These are phyloP conservation scores for Collybia sordida DNA, from an alignment of 768 basidiomycete genomes.

Conservation along the genomic window DNA sequence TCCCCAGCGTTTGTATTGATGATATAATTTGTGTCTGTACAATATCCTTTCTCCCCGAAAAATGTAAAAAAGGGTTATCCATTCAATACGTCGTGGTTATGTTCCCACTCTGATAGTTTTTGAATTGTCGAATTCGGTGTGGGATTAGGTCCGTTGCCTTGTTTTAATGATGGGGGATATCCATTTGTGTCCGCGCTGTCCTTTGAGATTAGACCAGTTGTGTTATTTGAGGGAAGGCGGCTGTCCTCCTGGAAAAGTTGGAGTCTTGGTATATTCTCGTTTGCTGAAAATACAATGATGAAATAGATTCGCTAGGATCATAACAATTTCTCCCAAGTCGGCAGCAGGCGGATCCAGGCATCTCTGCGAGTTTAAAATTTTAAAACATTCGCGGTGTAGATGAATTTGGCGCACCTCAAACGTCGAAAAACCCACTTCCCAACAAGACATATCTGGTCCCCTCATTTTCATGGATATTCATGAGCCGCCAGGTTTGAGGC, in stretches of 20 bases:
- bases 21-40: too few species aligned
- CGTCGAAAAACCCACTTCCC: conserved; percentile 92
- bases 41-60: too few species aligned
- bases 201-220: not conserved
- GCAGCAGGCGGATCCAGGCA: conserved; percentile 83
- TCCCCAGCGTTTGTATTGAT: too few species aligned
- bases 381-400: not conserved
- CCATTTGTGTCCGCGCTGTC: conserved; percentile 92
- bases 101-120: conserved; percentile 43
- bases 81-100: too few species aligned
- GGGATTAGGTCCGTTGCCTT: conserved; percentile 62
- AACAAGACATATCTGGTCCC: conserved; percentile 88
- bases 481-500: conserved; percentile 23
- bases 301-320: conserved; percentile 89
- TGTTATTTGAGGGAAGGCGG: not conserved
- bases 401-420: conserved; percentile 59
- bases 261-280: conserved; percentile 66
- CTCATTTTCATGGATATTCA: conserved; percentile 95
- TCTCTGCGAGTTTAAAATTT: conserved; percentile 57
- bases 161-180: conserved; percentile 69
- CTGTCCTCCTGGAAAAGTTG: conserved; percentile 77
- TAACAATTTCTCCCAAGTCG: conserved; percentile 77
- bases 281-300: conserved; percentile 93
- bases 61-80: too few species aligned
- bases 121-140: conserved; percentile 62